These are phyloP conservation scores for Myxozyma monticola DNA, from an alignment of 805 yeast species.

Conservation along the genomic window DNA sequence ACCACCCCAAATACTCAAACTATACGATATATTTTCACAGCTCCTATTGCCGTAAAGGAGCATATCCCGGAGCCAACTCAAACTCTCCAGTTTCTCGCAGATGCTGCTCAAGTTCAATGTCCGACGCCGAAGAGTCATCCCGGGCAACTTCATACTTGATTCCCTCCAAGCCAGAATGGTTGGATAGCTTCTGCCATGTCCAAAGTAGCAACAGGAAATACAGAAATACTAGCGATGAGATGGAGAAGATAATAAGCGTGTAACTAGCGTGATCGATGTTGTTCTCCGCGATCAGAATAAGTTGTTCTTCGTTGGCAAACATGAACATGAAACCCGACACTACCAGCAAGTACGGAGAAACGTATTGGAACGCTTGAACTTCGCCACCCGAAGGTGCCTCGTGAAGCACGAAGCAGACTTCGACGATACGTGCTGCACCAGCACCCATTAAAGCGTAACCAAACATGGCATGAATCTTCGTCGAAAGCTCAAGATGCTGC, in stretches of 20 bases:
- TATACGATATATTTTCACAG: not conserved
- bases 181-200: conserved; percentile 28
- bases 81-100: conserved; percentile 20
- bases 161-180: not conserved
- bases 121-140: conserved; percentile 21
- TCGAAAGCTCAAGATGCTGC: conserved; percentile 72
- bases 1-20: not conserved
- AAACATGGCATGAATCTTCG: conserved; percentile 84
- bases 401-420: conserved; percentile 70
- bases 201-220: conserved; percentile 39
- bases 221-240: conserved; percentile 70
- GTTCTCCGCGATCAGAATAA: conserved; percentile 63
- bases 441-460: conserved; percentile 79
- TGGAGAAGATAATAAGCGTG: conserved; percentile 65
- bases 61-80: conserved; percentile 9
- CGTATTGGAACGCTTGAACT: conserved; percentile 73
- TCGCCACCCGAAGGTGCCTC: conserved; percentile 52
- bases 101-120: conserved; percentile 21
- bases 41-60: not conserved
- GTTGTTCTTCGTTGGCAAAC: conserved; percentile 92
- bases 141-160: conserved; percentile 26
- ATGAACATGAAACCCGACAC: conserved; percentile 80
- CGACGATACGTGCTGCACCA: conserved; percentile 73
- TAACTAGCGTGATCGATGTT: conserved; percentile 87
- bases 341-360: conserved; percentile 74